Base-by-base conservation (phyloP, 202 grass and related monocot species). In the Panicum hallii region DNA sequence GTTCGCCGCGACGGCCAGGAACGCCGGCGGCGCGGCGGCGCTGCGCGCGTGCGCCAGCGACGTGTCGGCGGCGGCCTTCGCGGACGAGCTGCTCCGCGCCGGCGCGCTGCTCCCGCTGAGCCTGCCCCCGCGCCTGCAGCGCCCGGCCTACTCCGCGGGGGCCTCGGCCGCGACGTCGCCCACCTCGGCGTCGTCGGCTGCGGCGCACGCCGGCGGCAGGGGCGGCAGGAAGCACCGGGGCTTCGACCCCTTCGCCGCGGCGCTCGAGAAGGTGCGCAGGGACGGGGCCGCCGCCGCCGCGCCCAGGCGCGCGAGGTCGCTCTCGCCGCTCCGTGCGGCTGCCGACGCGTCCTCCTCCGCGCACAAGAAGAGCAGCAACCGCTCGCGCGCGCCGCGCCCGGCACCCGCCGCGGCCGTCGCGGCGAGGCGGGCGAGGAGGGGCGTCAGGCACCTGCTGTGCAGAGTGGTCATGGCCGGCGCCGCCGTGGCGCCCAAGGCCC, bases 241-340 rank as follows among this genome's bases (percentile, higher is more conserved):
- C 2, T 87, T 89, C 75, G 94, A 94, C 88, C 92, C 92, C 19
- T 97, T 97, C 90, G 79, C 61, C 19, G 88, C 79, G 20, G 94
- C 92, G 32, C 77, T 94, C 30, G 88, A 91, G 64, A 97, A 92
- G 87, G 87, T 97, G 57, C 83, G 90, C 80, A 74, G 74, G 71
- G 90, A 94, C 14, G 78, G 67, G 5, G 23, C 2, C 47, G 30
- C 49, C 20, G 74, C 20, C 10, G 60, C 22, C 32, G 3, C 63
- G 54, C 30, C 75, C 13, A 65, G 78, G 11, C 89, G 95, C 26
- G 72, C 90, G 26, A 86, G 90, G 87, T 97, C 90, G 6, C 62
- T 97, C 48, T 90, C 95, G 22, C 87, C 92, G 67, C 60, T 88
- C 12, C 52, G 57, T 0, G 30, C 32, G 6, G 11, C 30, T 58